These are phyloP conservation scores for Wallemia ichthyophaga DNA, from an alignment of 1,284 basidiomycete species.

Conservation along the genomic window DNA sequence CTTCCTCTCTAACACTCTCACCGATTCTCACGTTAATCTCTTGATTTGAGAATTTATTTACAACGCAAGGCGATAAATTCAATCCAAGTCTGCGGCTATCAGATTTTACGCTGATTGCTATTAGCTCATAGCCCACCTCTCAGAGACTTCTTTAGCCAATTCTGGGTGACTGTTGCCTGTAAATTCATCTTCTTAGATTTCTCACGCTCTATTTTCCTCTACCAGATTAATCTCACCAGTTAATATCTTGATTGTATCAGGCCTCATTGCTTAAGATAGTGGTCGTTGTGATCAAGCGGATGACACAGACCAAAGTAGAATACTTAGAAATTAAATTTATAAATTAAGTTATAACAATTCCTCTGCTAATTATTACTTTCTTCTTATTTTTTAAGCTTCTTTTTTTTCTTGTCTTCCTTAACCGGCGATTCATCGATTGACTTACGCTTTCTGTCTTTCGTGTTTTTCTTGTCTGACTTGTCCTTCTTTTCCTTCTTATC, in stretches of 20 bases:
- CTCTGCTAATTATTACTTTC: too few relatives aligned
- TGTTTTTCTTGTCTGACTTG: not conserved
- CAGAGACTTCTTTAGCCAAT: conserved; percentile 74
- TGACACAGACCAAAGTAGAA: not conserved
- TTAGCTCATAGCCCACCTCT: conserved; percentile 37
- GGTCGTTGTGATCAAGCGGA: not conserved
- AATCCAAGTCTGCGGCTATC: conserved; percentile 45
- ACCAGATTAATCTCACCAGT: too few relatives aligned
- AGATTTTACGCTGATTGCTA: not conserved
- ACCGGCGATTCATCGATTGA: not conserved
- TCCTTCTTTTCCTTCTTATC: not conserved
- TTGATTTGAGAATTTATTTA: conserved; percentile 85
- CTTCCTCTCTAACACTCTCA: conserved; percentile 86
- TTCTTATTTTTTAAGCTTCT: too few relatives aligned
- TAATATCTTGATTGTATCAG: not conserved
- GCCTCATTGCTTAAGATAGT: not conserved
- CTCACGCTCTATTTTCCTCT: too few relatives aligned
- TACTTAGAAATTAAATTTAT: not conserved
- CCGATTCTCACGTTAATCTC: conserved; percentile 76
- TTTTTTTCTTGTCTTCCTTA: not conserved
- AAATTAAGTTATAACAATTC: not conserved
- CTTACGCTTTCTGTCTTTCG: not conserved
- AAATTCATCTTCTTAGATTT: too few relatives aligned
- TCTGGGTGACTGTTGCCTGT: conserved; percentile 91
- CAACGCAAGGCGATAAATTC: conserved; percentile 59